These are phyloP conservation scores for Multifurca ochricompacta DNA, from an alignment of 768 basidiomycete species.

Conservation along the genomic window DNA sequence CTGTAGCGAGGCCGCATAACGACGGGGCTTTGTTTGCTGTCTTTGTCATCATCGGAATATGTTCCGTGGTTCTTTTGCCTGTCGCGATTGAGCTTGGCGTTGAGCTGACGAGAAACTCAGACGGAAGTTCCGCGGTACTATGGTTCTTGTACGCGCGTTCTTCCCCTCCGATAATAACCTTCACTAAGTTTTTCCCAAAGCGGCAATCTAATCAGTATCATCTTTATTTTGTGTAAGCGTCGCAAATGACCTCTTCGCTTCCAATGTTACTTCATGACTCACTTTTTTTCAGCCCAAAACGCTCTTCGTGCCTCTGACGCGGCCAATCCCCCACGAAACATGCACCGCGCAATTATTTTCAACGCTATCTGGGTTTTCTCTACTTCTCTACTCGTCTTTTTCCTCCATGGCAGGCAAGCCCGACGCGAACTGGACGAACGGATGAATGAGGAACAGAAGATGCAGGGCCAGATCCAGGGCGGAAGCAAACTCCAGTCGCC, in stretches of 20 bases:
- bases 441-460: conserved; percentile 27
- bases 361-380: conserved; percentile 45
- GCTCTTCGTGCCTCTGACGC: conserved; percentile 56
- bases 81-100: conserved; percentile 70
- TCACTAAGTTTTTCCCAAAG: neutral
- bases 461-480: no score
- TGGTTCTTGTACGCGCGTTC: conserved; percentile 57
- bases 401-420: conserved; percentile 52
- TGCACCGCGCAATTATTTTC: conserved; percentile 62
- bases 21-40: conserved; percentile 53
- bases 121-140: conserved; percentile 64
- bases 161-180: neutral
- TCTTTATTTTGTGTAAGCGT: neutral
- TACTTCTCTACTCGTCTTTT: conserved; percentile 36
- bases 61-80: conserved; percentile 64
- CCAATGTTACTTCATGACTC: neutral
- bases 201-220: conserved; percentile 2
- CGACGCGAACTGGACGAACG: conserved; percentile 56
- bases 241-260: conserved; percentile 3
- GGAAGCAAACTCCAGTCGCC: neutral
- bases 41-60: conserved; percentile 59
- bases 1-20: conserved; percentile 54
- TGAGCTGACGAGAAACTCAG: conserved; percentile 73
- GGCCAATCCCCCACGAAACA: conserved; percentile 65
- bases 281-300: conserved; percentile 31